Evolutionary conservation across 345 rosid species (phyloP).

Genomic region (Eucalyptus regnans): DNA sequence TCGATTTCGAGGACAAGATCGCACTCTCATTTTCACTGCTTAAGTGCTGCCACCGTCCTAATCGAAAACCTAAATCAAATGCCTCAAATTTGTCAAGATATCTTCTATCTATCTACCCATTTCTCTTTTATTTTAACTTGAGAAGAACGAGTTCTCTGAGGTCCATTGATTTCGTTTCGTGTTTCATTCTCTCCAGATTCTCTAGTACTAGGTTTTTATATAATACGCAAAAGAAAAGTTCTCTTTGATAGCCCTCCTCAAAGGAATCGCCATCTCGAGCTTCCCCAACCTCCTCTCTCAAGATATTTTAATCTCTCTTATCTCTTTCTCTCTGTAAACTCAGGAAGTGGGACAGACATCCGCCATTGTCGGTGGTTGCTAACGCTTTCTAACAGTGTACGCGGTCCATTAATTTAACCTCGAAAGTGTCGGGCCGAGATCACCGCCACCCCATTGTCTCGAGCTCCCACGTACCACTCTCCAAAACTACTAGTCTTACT

Average conservation of each 20-base stretch:
- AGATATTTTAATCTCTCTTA: not conserved
- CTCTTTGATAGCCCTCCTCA: not conserved
- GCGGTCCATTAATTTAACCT: not conserved
- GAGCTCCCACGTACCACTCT: not conserved
- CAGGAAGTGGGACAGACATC: not conserved
- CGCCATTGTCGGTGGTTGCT: not conserved
- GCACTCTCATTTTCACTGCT: fast-evolving
- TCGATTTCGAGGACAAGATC: not conserved
- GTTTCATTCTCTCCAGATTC: not conserved
- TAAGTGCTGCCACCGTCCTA: not conserved
- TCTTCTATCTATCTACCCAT: not conserved
- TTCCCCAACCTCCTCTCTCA: not conserved
- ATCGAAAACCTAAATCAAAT: not conserved
- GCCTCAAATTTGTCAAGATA: not conserved
- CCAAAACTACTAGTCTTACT: not conserved
- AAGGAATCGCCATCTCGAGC: not conserved
- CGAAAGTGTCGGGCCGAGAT: not conserved
- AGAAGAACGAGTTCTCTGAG: not conserved
- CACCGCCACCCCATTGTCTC: not conserved
- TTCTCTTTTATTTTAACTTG: not conserved
- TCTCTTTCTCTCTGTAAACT: not conserved
- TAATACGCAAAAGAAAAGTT: not conserved
- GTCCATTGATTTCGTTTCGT: not conserved
- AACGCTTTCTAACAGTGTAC: not conserved
- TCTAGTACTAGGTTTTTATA: not conserved